phyloP scores from a whole-genome alignment of 2,329 filamentous ascomycete genomes.

The Aureobasidium lini region DNA sequence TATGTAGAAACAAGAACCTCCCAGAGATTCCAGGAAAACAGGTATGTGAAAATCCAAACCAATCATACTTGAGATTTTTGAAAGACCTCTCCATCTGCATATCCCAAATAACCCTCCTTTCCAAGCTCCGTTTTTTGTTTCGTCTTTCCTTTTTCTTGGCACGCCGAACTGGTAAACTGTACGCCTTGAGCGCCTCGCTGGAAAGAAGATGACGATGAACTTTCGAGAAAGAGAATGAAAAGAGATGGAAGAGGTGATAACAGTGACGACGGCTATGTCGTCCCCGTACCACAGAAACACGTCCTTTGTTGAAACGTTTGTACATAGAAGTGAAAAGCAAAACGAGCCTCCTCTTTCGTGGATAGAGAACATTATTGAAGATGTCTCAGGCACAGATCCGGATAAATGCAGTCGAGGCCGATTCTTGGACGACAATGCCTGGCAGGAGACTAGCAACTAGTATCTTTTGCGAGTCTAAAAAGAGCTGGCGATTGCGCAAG shows the following conservation, averaged over 20 bases:
- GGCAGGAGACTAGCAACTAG: too few relatives aligned
- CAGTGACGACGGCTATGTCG: not conserved
- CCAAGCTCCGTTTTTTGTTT: not conserved
- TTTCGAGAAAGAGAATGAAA: not conserved
- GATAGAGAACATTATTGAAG: too few relatives aligned
- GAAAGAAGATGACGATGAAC: not conserved
- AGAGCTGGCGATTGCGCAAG: too few relatives aligned
- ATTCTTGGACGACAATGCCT: not conserved
- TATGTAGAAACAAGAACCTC: too few relatives aligned
- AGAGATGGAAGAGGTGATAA: not conserved
- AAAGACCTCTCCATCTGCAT: too few relatives aligned
- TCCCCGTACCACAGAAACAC: not conserved
- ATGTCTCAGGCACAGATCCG: not conserved
- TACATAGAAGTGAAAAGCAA: slow-evolving; percentile 7
- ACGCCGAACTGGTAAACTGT: not conserved
- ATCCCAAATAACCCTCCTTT: too few relatives aligned
- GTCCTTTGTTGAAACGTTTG: slow-evolving; percentile 2
- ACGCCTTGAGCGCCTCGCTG: slow-evolving; percentile 9
- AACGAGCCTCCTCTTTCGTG: not conserved
- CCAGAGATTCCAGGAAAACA: too few relatives aligned
- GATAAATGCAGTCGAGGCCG: not conserved
- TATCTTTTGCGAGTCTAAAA: too few relatives aligned
- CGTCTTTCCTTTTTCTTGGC: not conserved
- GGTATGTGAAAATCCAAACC: too few relatives aligned
- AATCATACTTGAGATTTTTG: too few relatives aligned